Percentiles rank a stretch among this genome's conserved stretches.
Evolutionary conservation across 768 basidiomycete species (phyloP).

Genomic region (Macrolepiota dolichaula): DNA sequence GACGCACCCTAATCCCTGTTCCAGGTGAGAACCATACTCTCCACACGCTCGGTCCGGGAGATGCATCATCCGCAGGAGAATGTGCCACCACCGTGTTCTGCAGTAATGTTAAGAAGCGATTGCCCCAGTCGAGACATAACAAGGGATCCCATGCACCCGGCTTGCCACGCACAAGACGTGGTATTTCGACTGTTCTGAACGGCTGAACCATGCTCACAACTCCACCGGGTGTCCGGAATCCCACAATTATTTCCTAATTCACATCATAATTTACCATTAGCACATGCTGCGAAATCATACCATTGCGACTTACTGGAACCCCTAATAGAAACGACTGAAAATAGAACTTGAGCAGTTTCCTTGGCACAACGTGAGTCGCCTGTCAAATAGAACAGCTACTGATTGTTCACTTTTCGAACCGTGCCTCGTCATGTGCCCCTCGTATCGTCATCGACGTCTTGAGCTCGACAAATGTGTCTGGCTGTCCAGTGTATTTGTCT

Average conservation of each 20-base stretch:
- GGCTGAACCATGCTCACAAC: constrained; percentile 60
- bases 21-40: constrained; percentile 63
- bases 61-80: constrained; percentile 18
- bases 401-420: constrained; percentile 70
- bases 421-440: constrained; percentile 57
- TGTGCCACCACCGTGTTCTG: constrained; percentile 27
- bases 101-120: constrained; percentile 56
- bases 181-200: constrained; percentile 78
- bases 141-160: constrained; percentile 75
- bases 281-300: background rate
- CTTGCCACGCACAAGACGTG: constrained; percentile 73
- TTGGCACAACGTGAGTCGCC: constrained; percentile 25
- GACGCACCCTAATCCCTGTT: constrained; percentile 47
- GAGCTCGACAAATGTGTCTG: constrained; percentile 76
- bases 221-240: constrained; percentile 81
- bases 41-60: constrained; percentile 48
- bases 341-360: constrained; percentile 91
- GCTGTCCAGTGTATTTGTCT: constrained; percentile 61
- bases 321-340: constrained; percentile 89
- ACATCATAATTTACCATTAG: background rate
- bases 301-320: constrained; percentile 61
- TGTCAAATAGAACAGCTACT: background rate
- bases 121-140: constrained; percentile 73
- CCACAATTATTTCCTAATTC: constrained; percentile 75
- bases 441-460: constrained; percentile 81